Percentiles rank a stretch among this genome's conserved stretches.
phyloP scores from a whole-genome alignment of 2,329 filamentous ascomycete genomes.

The Aspergillus quadrilineatus region DNA sequence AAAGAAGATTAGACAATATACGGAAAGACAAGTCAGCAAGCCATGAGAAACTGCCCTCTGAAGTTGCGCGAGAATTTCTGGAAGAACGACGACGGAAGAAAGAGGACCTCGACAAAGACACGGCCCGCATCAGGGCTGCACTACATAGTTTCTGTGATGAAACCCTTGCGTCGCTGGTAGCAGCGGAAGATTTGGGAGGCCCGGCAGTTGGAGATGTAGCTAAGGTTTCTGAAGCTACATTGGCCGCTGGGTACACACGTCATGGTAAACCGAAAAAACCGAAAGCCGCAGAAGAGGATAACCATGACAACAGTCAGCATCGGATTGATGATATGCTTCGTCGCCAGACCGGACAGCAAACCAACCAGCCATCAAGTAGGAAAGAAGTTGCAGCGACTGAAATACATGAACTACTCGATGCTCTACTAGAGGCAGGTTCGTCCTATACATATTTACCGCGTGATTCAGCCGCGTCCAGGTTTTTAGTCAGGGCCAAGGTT shows the following conservation, averaged over 20 bases:
- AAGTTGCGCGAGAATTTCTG: conserved; percentile 64
- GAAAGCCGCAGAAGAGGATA: conserved; percentile 29
- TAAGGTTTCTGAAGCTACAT: conserved; percentile 58
- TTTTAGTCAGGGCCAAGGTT: conserved; percentile 55
- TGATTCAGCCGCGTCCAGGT: conserved; percentile 55
- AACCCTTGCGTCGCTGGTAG: conserved; percentile 71
- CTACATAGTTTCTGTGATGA: conserved; percentile 71
- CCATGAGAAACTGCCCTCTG: conserved; percentile 58
- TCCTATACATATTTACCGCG: conserved; percentile 50
- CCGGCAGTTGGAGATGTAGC: conserved; percentile 75
- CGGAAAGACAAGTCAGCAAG: conserved; percentile 57
- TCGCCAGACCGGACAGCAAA: conserved; percentile 28
- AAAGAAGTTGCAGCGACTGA: conserved; percentile 50
- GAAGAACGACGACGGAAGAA: conserved; percentile 60
- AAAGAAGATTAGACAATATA: conserved; percentile 60
- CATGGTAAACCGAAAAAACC: conserved; percentile 49
- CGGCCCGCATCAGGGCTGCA: conserved; percentile 59
- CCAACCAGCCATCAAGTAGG: conserved; percentile 37
- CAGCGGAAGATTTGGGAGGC: conserved; percentile 78
- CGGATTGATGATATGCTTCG: conserved; percentile 54
- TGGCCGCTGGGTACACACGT: conserved; percentile 55
- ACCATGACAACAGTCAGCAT: conserved; percentile 42
- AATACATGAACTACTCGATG: conserved; percentile 48
- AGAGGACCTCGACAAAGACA: conserved; percentile 60
- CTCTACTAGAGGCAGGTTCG: conserved; percentile 47